These are phyloP conservation scores for Hymenoscyphus repandus DNA, from an alignment of 2,329 filamentous ascomycete genomes.

Conservation along the genomic window DNA sequence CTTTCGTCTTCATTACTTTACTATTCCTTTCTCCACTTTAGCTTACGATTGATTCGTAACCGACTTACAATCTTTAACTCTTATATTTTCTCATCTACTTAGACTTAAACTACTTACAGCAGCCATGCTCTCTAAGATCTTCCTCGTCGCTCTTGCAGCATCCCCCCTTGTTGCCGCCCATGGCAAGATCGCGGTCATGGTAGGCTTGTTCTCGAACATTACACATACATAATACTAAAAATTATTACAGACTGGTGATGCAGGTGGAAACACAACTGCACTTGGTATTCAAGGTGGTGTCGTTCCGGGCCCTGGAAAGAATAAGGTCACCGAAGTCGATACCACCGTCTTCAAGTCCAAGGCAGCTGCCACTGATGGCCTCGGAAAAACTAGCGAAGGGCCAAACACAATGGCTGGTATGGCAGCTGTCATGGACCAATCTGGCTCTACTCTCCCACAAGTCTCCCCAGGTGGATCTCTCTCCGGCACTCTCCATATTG, in stretches of 20 bases:
- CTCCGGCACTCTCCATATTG: conserved; percentile 60
- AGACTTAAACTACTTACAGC: conserved; percentile 13
- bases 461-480: conserved; percentile 51
- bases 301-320: conserved; percentile 38
- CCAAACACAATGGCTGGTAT: conserved; percentile 55
- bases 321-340: conserved; percentile 40
- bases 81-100: conserved; percentile 11
- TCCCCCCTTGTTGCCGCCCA: conserved; percentile 55
- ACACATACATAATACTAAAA: conserved; percentile 6
- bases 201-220: conserved; percentile 6
- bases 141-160: conserved; percentile 38
- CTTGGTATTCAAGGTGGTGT: conserved; percentile 38
- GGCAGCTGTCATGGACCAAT: conserved; percentile 49
- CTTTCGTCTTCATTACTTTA: conserved; percentile 13
- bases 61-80: conserved; percentile 22
- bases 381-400: conserved; percentile 53
- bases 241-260: conserved; percentile 30
- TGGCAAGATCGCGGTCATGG: conserved; percentile 46
- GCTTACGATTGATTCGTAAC: conserved; percentile 30
- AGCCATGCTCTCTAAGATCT: conserved; percentile 24
- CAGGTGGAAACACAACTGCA: conserved; percentile 39
- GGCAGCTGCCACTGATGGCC: conserved; percentile 43
- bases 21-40: conserved; percentile 19
- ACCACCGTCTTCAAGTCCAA: conserved; percentile 48
- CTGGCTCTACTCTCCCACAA: conserved; percentile 53